Percentiles rank a stretch among this genome's conserved stretches.
phyloP scores from a whole-genome alignment of 164 flowering plant genomes.

The Buxus sempervirens region DNA sequence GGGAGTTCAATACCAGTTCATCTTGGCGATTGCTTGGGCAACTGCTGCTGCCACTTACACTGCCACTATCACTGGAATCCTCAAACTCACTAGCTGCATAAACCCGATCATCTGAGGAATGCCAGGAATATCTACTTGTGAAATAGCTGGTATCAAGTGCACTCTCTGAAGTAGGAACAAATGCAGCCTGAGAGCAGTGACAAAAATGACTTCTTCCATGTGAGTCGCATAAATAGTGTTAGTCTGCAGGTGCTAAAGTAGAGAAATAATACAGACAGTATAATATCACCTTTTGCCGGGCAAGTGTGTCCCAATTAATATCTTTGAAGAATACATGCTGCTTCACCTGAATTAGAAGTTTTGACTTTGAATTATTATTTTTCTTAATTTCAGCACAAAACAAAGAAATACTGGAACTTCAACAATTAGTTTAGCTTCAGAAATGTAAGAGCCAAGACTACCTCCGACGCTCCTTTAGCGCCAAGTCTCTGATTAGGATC shows the following conservation, averaged over 20 bases:
- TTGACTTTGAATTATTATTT: conserved; percentile 2
- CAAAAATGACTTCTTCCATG: neutral
- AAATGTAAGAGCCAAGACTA: conserved; percentile 17
- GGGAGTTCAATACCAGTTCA: conserved; percentile 54
- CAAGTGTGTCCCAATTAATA: conserved; percentile 98
- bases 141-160: conserved; percentile 96
- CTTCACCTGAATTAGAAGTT: conserved; percentile 66
- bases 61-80: conserved; percentile 77
- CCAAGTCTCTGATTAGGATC: conserved; percentile 98
- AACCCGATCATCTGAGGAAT: conserved; percentile 55
- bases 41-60: conserved; percentile 81
- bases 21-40: conserved; percentile 80
- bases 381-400: neutral
- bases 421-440: neutral
- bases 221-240: neutral
- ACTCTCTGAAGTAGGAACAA: conserved; percentile 93
- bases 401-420: neutral
- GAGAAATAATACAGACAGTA: neutral
- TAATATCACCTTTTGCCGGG: conserved; percentile 83
- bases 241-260: neutral
- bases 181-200: conserved; percentile 73
- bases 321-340: conserved; percentile 88
- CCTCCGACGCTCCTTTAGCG: conserved; percentile 95
- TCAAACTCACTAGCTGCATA: conserved; percentile 71
- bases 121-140: conserved; percentile 98